phyloP scores from a whole-genome alignment of 2,329 filamentous ascomycete genomes.

The Scleromitrula shiraiana region DNA sequence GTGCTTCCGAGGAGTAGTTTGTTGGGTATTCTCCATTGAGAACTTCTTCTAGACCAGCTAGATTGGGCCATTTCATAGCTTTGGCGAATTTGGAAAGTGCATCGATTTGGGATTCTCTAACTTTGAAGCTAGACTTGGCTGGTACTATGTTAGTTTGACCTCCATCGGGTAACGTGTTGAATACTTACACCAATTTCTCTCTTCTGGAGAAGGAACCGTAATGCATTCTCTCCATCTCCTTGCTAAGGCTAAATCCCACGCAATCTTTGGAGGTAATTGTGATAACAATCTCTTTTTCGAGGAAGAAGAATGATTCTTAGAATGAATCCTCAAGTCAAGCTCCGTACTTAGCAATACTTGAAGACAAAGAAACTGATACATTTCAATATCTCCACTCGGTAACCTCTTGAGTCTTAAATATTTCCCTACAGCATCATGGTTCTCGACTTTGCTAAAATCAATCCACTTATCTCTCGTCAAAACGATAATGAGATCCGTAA shows the following conservation, averaged over 20 bases:
- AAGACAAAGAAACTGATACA: slow-evolving; percentile 62
- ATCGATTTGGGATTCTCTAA: slow-evolving; percentile 60
- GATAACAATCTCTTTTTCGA: slow-evolving; percentile 56
- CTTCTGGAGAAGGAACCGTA: slow-evolving; percentile 44
- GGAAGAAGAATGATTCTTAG: slow-evolving; percentile 49
- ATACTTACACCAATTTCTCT: slow-evolving; percentile 39
- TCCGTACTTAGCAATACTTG: slow-evolving; percentile 69
- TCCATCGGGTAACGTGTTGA: too few species aligned
- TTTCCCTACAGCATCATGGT: slow-evolving; percentile 68
- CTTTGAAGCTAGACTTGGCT: slow-evolving; percentile 50
- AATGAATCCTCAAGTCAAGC: slow-evolving; percentile 62
- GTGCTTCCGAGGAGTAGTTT: slow-evolving; percentile 58
- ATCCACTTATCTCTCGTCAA: slow-evolving; percentile 64
- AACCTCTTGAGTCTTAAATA: slow-evolving; percentile 37
- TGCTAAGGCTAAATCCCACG: slow-evolving; percentile 67
- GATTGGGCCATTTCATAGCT: slow-evolving; percentile 71
- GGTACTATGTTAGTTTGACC: too few species aligned
- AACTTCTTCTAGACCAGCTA: slow-evolving; percentile 53
- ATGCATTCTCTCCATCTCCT: slow-evolving; percentile 66
- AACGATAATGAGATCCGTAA: slow-evolving; percentile 62
- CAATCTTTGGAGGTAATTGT: slow-evolving; percentile 61
- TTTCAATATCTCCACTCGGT: slow-evolving; percentile 45
- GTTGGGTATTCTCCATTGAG: slow-evolving; percentile 46
- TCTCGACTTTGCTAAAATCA: slow-evolving; percentile 61
- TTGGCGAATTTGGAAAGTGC: slow-evolving; percentile 61